phyloP scores from a whole-genome alignment of 1,284 basidiomycete genomes.

The Cryptococcus amylolentus region DNA sequence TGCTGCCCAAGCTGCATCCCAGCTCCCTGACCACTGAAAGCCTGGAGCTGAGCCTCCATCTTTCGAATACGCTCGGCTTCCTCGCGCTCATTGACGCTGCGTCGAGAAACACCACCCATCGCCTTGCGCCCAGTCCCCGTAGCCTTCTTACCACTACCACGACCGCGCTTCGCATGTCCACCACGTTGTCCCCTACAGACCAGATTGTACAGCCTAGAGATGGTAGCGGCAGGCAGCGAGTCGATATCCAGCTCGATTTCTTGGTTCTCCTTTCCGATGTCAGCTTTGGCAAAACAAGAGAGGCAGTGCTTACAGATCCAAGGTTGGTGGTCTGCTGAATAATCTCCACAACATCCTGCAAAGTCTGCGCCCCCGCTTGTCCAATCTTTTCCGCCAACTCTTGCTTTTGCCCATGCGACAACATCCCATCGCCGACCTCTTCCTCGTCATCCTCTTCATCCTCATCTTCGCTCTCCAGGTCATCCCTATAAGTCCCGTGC shows the following conservation, averaged over 20 bases:
- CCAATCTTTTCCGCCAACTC: conserved; percentile 89
- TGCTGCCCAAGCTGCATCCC: conserved; percentile 7
- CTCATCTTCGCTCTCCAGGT: conserved; percentile 41
- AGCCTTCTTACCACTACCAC: conserved; percentile 23
- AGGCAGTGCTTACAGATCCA: conserved; percentile 65
- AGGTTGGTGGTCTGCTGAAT: conserved; percentile 87
- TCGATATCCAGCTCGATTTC: conserved; percentile 98
- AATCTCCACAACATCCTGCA: conserved; percentile 82
- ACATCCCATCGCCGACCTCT: conserved; percentile 21
- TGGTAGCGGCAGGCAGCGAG: conserved; percentile 71
- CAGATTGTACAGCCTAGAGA: conserved; percentile 89
- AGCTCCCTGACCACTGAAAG: conserved; percentile 26
- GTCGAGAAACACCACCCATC: conserved; percentile 79
- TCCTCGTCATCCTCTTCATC: conserved; percentile 13
- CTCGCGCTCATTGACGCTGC: conserved; percentile 57
- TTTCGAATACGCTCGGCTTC: conserved; percentile 71
- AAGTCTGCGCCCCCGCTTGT: conserved; percentile 68
- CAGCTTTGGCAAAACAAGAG: neutral
- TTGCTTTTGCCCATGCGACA: conserved; percentile 93
- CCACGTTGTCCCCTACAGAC: conserved; percentile 61
- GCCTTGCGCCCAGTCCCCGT: conserved; percentile 62
- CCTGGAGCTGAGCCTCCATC: conserved; percentile 62
- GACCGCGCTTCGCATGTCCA: conserved; percentile 10
- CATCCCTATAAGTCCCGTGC: conserved; percentile 38
- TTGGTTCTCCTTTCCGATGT: conserved; percentile 67